Conservation (phyloP, 257 asterid genomes). For the Eustoma russellianum region DNA sequence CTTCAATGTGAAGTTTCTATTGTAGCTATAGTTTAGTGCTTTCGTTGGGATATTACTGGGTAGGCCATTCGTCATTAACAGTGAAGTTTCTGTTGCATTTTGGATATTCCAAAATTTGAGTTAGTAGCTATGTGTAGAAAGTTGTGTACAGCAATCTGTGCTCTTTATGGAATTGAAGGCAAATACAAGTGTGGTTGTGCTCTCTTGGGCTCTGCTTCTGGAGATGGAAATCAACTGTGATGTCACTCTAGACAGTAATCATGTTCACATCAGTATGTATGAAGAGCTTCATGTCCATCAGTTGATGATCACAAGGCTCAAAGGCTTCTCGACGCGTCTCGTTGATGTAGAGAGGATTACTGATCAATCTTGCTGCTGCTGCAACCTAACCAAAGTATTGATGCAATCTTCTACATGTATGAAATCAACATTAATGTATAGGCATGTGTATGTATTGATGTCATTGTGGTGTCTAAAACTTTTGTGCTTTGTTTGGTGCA, state of each 20-base stretch:
- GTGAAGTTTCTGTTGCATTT: conserved; percentile 16
- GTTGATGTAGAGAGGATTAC: conserved; percentile 11
- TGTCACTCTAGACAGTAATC: conserved; percentile 30
- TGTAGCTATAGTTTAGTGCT: too few species aligned
- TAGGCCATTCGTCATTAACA: too few species aligned
- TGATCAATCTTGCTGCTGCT: conserved; percentile 3
- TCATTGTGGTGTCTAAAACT: too few species aligned
- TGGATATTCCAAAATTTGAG: conserved; percentile 15
- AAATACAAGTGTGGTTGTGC: conserved; percentile 1
- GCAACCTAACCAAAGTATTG: too few species aligned
- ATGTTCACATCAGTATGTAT: conserved; percentile 9
- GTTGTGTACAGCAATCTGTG: conserved; percentile 14
- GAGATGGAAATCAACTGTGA: conserved; percentile 35
- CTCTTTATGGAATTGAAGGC: conserved; percentile 8
- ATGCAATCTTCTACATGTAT: too few species aligned
- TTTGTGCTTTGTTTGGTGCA: too few species aligned
- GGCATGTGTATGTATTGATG: too few species aligned
- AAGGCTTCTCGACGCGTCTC: conserved; percentile 3
- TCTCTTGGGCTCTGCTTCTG: conserved; percentile 11
- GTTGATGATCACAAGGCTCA: not conserved
- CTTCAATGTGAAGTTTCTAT: conserved; percentile 10
- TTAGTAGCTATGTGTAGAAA: conserved; percentile 20
- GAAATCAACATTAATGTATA: too few species aligned
- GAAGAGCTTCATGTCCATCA: conserved; percentile 5
- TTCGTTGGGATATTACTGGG: too few species aligned